Base-by-base conservation (phyloP, 768 basidiomycete genomes). In the Mycena pura region DNA sequence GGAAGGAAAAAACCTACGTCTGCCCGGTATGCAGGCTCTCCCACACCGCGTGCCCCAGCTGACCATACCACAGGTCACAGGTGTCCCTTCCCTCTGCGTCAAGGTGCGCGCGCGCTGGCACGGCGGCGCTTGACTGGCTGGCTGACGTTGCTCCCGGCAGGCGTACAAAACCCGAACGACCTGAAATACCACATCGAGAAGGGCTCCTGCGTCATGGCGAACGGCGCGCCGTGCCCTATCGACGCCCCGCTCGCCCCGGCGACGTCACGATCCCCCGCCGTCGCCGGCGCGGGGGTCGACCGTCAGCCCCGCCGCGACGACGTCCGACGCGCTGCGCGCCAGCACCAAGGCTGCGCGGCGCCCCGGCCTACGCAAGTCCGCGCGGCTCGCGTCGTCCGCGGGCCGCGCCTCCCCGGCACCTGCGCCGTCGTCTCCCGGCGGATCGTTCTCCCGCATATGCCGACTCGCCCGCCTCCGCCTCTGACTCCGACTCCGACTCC, bases 171-270 rank as follows among this genome's bases (percentile, higher is more conserved):
- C 70, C 81, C 86, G 8, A 89, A 88, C 63, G 88, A 88, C 10
- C 75, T 89, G 44, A 86, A 86, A 69, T 88, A 90, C 66, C 88
- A 89, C 65, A 72, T 86, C 49, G 84, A 86, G 66, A 88, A 86
- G 67, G 88, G 88, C 11, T 87, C 84, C 3, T 89, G 89, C 70
- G 80, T 77, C 58, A 74, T 82, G 36, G 80, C 78, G 38, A 64
- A 65, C 38, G 49, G 56, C 28, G 21, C 40, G 29, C 56, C 46
- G 15, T 48, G 56, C 47, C 21, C 47, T 22, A 27, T 52, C 38
- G 29, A 32, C 29, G 9, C 27, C 14, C 4, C 51, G 11, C 6
- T 36, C 48, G n/a, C 39, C 27, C 31, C n/a, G n/a, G n/a, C n/a
- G n/a, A 25, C 25, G 6, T 38, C 24, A 10, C 31, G 3, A 28